Conservation (phyloP, 1,284 basidiomycete species). For the Tylopilus sp. region DNA sequence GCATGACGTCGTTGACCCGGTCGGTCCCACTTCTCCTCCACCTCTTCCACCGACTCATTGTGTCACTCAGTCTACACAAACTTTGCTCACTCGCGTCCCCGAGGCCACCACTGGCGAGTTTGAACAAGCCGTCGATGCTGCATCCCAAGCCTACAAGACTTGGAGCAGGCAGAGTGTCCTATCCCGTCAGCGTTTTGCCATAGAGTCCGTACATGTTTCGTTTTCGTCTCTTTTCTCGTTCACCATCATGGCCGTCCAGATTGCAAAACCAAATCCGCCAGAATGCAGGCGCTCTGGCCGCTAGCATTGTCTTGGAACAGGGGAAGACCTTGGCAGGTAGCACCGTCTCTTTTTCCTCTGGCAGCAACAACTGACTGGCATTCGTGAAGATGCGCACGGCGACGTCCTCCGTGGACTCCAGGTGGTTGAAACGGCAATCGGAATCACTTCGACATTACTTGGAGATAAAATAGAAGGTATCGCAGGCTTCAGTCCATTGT, state of each 20-base stretch:
- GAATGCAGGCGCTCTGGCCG: conserved; percentile 74
- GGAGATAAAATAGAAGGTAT: conserved; percentile 91
- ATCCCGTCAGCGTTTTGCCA: conserved; percentile 83
- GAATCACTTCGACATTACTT: conserved; percentile 80
- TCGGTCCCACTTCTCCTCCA: conserved; percentile 37
- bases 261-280: conserved; percentile 79
- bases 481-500: background rate
- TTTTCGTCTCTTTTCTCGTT: background rate
- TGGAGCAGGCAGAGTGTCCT: conserved; percentile 90
- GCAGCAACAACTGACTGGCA: background rate
- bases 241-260: conserved; percentile 39
- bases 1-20: conserved; percentile 87
- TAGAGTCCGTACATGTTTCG: conserved; percentile 69
- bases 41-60: background rate
- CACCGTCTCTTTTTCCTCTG: conserved; percentile 10
- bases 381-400: conserved; percentile 78
- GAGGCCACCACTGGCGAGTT: conserved; percentile 87
- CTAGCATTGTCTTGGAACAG: conserved; percentile 84
- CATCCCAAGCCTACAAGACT: conserved; percentile 84
- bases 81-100: conserved; percentile 84
- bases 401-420: conserved; percentile 93
- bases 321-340: conserved; percentile 83
- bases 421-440: conserved; percentile 88
- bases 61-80: conserved; percentile 74
- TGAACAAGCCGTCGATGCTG: conserved; percentile 80